phyloP scores from a whole-genome alignment of 805 yeast genomes.

The Saccharomycopsis olivae region DNA sequence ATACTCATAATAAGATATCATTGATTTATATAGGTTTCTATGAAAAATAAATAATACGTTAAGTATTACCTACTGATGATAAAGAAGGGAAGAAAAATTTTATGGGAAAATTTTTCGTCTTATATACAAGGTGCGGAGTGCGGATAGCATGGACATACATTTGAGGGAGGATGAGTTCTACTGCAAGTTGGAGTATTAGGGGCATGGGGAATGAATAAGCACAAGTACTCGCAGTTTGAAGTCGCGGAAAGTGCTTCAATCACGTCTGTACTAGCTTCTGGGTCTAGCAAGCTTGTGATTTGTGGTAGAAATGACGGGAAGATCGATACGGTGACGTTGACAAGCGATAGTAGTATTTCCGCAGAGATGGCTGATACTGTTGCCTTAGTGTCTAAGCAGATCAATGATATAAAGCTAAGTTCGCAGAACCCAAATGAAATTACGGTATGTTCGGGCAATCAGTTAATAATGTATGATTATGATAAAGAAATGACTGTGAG shows the following conservation, averaged over 20 bases:
- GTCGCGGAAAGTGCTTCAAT: conserved; percentile 13
- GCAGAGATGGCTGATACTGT: too few relatives aligned
- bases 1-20: conserved; percentile 18
- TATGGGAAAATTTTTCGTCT: background rate
- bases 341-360: too few relatives aligned
- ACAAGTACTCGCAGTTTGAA: conserved; percentile 8
- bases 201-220: background rate
- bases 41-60: conserved; percentile 17
- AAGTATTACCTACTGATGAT: conserved; percentile 20
- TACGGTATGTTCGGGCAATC: conserved; percentile 9
- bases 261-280: conserved; percentile 5
- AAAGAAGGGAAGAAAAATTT: conserved; percentile 9
- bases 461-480: conserved; percentile 6
- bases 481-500: background rate
- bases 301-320: conserved; percentile 14
- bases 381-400: conserved; percentile 7
- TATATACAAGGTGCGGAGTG: too few relatives aligned
- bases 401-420: conserved; percentile 2
- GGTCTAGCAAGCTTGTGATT: conserved; percentile 4
- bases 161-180: background rate
- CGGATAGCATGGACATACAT: too few relatives aligned
- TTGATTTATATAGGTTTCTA: conserved; percentile 16
- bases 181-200: background rate
- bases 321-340: too few relatives aligned
- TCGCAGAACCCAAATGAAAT: background rate